Percentiles rank a stretch among this genome's conserved stretches.
These are phyloP conservation scores for Citrullus amarus DNA, from an alignment of 306 rosid species.

Conservation along the genomic window DNA sequence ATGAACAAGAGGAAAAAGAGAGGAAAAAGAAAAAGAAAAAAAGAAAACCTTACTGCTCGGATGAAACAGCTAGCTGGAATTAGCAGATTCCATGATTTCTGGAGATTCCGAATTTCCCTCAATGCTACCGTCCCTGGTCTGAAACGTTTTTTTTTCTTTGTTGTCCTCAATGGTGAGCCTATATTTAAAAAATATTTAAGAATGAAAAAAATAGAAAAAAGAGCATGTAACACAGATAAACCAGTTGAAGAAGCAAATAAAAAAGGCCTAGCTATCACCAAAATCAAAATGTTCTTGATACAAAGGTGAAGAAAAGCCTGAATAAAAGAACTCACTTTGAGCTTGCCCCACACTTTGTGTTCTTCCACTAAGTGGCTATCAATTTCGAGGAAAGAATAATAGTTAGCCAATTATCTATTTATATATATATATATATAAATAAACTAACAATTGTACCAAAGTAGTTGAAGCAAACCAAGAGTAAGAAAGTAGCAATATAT, in stretches of 20 bases:
- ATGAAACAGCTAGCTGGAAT: slow-evolving; percentile 63
- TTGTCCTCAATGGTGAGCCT: slow-evolving; percentile 13
- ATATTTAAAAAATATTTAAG: background rate
- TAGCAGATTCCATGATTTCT: slow-evolving; percentile 31
- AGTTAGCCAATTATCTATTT: background rate
- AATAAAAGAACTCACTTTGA: slow-evolving; percentile 4
- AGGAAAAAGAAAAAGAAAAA: background rate
- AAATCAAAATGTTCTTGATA: background rate
- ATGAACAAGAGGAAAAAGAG: background rate
- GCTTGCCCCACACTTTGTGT: background rate
- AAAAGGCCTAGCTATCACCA: background rate
- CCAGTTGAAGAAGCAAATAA: slow-evolving; percentile 4
- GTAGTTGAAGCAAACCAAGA: background rate
- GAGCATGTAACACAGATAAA: background rate
- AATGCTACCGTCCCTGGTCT: slow-evolving; percentile 61
- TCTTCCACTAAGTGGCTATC: background rate
- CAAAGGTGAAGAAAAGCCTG: background rate
- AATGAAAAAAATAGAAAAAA: background rate
- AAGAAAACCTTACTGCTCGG: slow-evolving; percentile 43
- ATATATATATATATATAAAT: background rate
- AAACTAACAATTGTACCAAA: background rate
- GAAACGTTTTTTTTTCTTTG: slow-evolving; percentile 25
- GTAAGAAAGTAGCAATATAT: background rate
- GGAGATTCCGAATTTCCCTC: slow-evolving; percentile 57
- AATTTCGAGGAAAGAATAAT: background rate